Base-by-base conservation (phyloP, 129 eudicot species). In the Escallonia herrerae region DNA sequence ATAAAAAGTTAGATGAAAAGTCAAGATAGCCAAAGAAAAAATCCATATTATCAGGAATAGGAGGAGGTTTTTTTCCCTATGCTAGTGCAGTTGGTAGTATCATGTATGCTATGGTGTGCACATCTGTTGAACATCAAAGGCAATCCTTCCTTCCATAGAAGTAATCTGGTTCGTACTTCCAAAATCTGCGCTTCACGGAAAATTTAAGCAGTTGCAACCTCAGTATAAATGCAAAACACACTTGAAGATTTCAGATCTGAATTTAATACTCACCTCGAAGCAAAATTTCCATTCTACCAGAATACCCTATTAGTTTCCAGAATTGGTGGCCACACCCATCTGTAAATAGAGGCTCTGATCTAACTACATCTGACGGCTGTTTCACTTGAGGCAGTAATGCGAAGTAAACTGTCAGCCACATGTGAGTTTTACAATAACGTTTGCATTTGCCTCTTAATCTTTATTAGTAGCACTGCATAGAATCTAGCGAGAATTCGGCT, bases 251-350 rank as follows among this genome's bases (percentile, higher is more conserved):
- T 45, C 14, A 44, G 49, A 14, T 62, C 15, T 39, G 15, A 66
- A 71, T 33, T 59, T 33, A 56, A 48, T 57, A 68, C 65, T 8
- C 55, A 82, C 87, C 84, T 75, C 79, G 87, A 79, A 68, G 74
- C 56, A 79, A 72, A 39, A 75, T 53, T 38, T 79, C 79, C 8
- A 56, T 44, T 61, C 61, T 57, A 68, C 70, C 71, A 68, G 59
- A 65, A 55, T 68, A 50, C 72, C 84, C 47, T 72, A 71, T 75
- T 61, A 79, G 62, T 68, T 72, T 82, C 87, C 87, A 82, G 51
- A 82, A 73, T 58, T 63, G 72, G 71, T 77, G 79, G 56, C 87
- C 84, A 68, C 68, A 50, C 60, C 42, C 62, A 58, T 82, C 83
- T 10, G 66, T 37, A 60, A 72, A 71, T 48, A 68, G 10, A 9